Conservation (phyloP, 345 rosid genomes). For the Tarenaya hassleriana region DNA sequence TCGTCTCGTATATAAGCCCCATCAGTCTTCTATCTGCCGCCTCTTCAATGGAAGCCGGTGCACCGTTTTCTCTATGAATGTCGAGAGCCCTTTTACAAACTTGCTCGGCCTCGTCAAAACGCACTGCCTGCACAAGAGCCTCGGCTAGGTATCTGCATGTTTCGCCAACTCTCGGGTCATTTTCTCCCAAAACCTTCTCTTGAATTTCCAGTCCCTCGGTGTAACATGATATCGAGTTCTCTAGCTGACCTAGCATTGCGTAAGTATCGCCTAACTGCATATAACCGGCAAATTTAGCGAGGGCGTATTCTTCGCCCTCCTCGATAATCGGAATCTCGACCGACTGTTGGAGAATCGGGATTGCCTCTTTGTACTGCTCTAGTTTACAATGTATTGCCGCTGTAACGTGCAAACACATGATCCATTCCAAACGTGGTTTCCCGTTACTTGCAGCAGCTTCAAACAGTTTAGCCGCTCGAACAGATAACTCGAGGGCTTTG, state of each 20-base stretch:
- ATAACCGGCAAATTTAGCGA: conserved; percentile 81
- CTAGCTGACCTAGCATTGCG: conserved; percentile 81
- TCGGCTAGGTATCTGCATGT: conserved; percentile 81
- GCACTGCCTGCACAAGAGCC: conserved; percentile 79
- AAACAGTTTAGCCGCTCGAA: conserved; percentile 62
- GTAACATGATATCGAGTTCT: conserved; percentile 66
- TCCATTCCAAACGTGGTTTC: conserved; percentile 57
- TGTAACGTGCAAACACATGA: conserved; percentile 80
- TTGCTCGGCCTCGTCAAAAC: conserved; percentile 66
- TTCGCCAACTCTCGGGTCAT: conserved; percentile 74
- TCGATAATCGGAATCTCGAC: conserved; percentile 59
- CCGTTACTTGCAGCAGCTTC: conserved; percentile 51
- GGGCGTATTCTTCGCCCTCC: conserved; percentile 71
- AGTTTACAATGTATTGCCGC: conserved; percentile 80
- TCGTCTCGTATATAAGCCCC: conserved; percentile 91
- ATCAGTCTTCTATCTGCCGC: conserved; percentile 85
- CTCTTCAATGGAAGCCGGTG: conserved; percentile 69
- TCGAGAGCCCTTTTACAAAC: conserved; percentile 67
- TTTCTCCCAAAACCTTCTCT: conserved; percentile 68
- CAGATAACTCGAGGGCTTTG: conserved; percentile 67
- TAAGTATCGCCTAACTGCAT: conserved; percentile 96
- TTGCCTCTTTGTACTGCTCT: conserved; percentile 65
- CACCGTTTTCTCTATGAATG: conserved; percentile 55
- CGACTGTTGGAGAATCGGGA: conserved; percentile 70
- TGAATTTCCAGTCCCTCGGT: conserved; percentile 65